Evolutionary conservation across 331 rosid species (phyloP), one percentile per base, ranked within the genome.

Genomic region (Rosa hybrid): DNA sequence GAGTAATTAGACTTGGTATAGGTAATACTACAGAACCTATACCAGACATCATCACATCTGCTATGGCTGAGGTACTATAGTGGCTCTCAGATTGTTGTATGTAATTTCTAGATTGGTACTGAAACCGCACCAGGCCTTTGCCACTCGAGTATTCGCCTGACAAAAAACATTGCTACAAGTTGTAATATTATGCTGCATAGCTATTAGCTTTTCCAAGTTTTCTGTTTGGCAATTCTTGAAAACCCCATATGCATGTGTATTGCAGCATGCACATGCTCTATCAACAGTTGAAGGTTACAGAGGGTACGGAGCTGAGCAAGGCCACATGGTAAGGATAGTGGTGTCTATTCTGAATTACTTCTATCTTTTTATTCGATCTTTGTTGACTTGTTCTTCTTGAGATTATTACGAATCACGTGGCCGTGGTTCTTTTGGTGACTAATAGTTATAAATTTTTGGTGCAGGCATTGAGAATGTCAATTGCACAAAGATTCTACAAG

Each of bases 221-320:
- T 8, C 27, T 56, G 27, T 56, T 0, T n/a, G 12, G 11, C 57
- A 34, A 34, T 34, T 0, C 13, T 56, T 56, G 63, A n/a, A n/a
- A 56, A 2, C 63, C 13, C 63, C 62, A 54, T 54, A 7, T 54
- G 27, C 18, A 7, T 56, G 9, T 56, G 63, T 8, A 20, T 56
- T 56, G 87, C 87, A 88, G 97, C 83, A 82, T 81, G 89, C 89
- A 38, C n/a, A 27, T 21, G 84, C 82, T 78, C 80, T 90, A 23
- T 86, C 97, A 50, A 90, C 91, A 7, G 74, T 71, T 48, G 44
- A 84, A 77, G 93, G 94, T 67, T 92, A 88, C 79, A 84, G 67
- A 25, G 97, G 97, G 7, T 92, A 92, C 77, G 97, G 97, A 75
- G 84, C 84, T 59, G 97, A 90, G 88, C 94, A 90, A 85, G 97